Evolutionary conservation across 306 rosid genomes (phyloP), one percentile per base, ranked within the genome.

Genomic region (Acacia acuminata): DNA sequence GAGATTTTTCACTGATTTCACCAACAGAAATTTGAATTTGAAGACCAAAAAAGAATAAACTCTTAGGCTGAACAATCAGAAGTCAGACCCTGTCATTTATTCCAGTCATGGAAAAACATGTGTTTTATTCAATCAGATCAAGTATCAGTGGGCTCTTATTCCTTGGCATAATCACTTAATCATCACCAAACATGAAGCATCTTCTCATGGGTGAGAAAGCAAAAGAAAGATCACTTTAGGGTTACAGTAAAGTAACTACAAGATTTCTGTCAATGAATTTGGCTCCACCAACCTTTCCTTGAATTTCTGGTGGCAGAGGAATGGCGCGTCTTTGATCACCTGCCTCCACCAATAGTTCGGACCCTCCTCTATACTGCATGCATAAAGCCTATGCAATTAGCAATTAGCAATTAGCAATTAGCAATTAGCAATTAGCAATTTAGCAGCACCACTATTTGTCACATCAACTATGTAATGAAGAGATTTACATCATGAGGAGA

Each of bases 261-360:
- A 96, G 94, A 85, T 81, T 91, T 86, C 98, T 88, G 64, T 93
- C 92, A 48, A 16, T 76, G 81, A 96, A 96, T 91, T 93, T 96
- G 85, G 99, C 99, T 77, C 93, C 98, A 12, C 88, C 97, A 82
- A 96, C 98, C 87, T 93, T 93, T 75, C 98, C 99, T 88, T 93
- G 98, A 78, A 93, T 90, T 82, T 77, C 77, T 27, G 86, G 81
- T 69, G 99, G 98, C 92, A 96, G 80, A 73, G 77, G 81, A 82
- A 96, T 96, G 78, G 86, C 96, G 3, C 99, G 98, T 72, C 98
- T 92, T 85, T 96, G 98, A 83, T 96, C 99, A 10, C 99, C 99
- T 3, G 99, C 99, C 91, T 96, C 99, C 77, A 96, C 97, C 86
- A 96, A 82, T 45, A 96, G 86, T 89, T 96, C 99, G 15, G 96